Evolutionary conservation across 2,329 filamentous ascomycete genomes (phyloP).

Genomic region (Thermomyces lanuginosus): DNA sequence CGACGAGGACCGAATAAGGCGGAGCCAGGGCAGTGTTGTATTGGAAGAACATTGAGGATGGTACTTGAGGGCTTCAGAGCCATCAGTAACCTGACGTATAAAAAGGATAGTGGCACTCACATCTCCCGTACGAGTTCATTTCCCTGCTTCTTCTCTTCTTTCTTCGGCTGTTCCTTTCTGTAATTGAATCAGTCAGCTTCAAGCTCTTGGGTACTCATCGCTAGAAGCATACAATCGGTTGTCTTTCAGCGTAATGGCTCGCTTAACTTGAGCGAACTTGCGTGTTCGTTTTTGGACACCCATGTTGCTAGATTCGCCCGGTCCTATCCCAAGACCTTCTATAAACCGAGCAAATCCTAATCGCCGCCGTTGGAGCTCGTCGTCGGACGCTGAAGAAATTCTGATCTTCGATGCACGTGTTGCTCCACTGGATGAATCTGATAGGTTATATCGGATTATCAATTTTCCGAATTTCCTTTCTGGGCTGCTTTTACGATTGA

Average conservation of each 20-base stretch:
- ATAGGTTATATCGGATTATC: no score
- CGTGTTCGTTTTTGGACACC: conserved; percentile 77
- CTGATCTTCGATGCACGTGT: no score
- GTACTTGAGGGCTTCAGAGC: conserved; percentile 49
- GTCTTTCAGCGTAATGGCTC: conserved; percentile 68
- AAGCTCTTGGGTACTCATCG: not conserved
- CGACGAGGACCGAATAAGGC: conserved; percentile 64
- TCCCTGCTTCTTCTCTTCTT: conserved; percentile 41
- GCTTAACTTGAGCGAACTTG: conserved; percentile 77
- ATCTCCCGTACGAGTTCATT: conserved; percentile 58
- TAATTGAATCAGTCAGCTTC: not conserved
- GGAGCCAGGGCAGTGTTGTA: conserved; percentile 76
- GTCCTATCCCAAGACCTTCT: no score
- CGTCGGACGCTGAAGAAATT: no score
- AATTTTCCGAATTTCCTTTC: no score
- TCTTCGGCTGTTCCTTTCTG: conserved; percentile 58
- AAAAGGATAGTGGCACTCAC: no score
- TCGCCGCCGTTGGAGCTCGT: no score
- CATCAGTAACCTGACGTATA: no score
- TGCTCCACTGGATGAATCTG: no score
- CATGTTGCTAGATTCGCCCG: no score
- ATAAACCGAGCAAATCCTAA: no score
- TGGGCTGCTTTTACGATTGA: no score
- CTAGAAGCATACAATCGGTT: conserved; percentile 40
- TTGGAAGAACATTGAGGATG: conserved; percentile 72